Percentiles rank a stretch among this genome's conserved stretches.
These are phyloP conservation scores for Saccharomyces kudriavzevii DNA, from an alignment of 805 yeast species.

Conservation along the genomic window DNA sequence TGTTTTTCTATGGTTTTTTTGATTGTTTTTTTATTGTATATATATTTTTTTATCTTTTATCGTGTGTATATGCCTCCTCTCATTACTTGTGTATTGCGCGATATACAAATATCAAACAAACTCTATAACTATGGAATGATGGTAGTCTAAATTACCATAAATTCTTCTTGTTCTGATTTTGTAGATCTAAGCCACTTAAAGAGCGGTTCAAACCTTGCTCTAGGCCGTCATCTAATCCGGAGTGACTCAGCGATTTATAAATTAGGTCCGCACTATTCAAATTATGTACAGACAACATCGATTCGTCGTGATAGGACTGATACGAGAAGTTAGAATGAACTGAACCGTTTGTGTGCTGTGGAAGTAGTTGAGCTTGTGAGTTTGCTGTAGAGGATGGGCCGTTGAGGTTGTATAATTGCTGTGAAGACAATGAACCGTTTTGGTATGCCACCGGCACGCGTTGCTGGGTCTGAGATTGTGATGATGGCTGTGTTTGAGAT, in stretches of 20 bases:
- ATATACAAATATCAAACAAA: not conserved
- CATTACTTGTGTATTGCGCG: not conserved
- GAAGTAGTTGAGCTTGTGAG: slow-evolving; percentile 10
- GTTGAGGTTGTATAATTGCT: slow-evolving; percentile 1
- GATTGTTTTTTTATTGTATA: not conserved
- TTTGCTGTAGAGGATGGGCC: not conserved
- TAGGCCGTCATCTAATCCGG: slow-evolving; percentile 14
- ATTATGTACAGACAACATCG: not conserved
- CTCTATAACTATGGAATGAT: not conserved
- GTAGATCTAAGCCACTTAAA: slow-evolving; percentile 28
- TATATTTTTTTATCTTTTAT: not conserved
- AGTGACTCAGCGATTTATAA: slow-evolving; percentile 12
- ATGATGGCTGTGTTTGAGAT: slow-evolving; percentile 13
- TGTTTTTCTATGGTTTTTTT: not conserved
- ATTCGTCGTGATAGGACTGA: slow-evolving; percentile 26
- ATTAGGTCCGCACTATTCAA: slow-evolving; percentile 14
- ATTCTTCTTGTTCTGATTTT: slow-evolving; percentile 5
- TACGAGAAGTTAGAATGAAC: slow-evolving; percentile 28
- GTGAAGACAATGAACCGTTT: slow-evolving; percentile 9
- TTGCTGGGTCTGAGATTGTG: slow-evolving; percentile 8
- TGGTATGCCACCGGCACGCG: slow-evolving; percentile 4
- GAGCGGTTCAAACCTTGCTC: slow-evolving; percentile 29
- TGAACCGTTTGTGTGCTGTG: slow-evolving; percentile 31
- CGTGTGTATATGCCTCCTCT: not conserved
- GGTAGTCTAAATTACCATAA: not conserved